These are phyloP conservation scores for Beauveria medogensis DNA, from an alignment of 2,329 filamentous ascomycete species.

Conservation along the genomic window DNA sequence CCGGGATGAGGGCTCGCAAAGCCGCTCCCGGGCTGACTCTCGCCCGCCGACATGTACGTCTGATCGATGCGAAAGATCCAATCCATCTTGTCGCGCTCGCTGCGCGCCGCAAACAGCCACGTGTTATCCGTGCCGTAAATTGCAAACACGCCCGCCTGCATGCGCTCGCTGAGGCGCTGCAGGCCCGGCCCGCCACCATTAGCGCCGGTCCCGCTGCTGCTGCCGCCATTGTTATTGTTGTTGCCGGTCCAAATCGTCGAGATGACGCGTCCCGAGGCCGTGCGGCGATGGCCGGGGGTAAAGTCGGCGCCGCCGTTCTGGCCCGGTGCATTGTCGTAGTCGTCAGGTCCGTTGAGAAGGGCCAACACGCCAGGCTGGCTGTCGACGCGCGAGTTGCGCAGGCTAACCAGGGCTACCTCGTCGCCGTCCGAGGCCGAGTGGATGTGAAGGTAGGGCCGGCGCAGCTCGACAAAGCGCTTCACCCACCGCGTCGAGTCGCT, in stretches of 20 bases:
- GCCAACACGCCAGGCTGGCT: slow-evolving; percentile 81
- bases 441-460: slow-evolving; percentile 85
- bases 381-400: slow-evolving; percentile 85
- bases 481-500: slow-evolving; percentile 78
- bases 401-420: slow-evolving; percentile 80
- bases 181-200: slow-evolving; percentile 30
- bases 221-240: slow-evolving; percentile 24
- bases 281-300: slow-evolving; percentile 40
- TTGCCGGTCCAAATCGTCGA: slow-evolving; percentile 51
- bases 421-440: slow-evolving; percentile 81
- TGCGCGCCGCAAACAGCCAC: slow-evolving; percentile 85
- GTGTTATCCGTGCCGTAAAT: slow-evolving; percentile 92
- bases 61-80: slow-evolving; percentile 96
- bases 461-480: slow-evolving; percentile 85
- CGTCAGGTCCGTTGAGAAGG: slow-evolving; percentile 51
- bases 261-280: slow-evolving; percentile 43
- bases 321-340: slow-evolving; percentile 26
- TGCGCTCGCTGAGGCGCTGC: slow-evolving; percentile 47
- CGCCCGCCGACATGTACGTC: slow-evolving; percentile 48
- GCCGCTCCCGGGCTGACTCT: slow-evolving; percentile 31
- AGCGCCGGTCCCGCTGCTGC: slow-evolving; percentile 14
- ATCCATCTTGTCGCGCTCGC: slow-evolving; percentile 86
- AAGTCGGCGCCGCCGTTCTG: slow-evolving; percentile 28
- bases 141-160: slow-evolving; percentile 74
- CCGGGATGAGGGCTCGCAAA: slow-evolving; percentile 26